Evolutionary conservation across 1,284 basidiomycete species (phyloP).

Genomic region (Boletus semigastroideus): DNA sequence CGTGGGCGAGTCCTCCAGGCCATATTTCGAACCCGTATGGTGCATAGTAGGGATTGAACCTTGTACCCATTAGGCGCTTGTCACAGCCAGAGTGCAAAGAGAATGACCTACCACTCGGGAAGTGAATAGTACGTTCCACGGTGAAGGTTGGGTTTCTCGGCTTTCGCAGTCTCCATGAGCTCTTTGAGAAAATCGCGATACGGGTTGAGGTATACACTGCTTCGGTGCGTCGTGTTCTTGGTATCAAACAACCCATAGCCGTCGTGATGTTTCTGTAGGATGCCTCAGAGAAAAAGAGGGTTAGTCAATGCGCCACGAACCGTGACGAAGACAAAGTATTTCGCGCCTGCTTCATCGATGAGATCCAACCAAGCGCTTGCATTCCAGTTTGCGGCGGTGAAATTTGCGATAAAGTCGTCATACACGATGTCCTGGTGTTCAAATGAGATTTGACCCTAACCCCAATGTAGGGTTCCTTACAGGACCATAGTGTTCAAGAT

Average conservation of each 20-base stretch:
- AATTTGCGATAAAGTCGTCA: constrained; percentile 58
- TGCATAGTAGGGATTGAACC: constrained; percentile 56
- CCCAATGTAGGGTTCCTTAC: constrained; percentile 26
- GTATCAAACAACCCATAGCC: constrained; percentile 57
- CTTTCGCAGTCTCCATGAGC: constrained; percentile 49
- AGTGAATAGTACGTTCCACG: constrained; percentile 53
- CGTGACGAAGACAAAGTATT: constrained; percentile 61
- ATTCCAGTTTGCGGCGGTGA: constrained; percentile 52
- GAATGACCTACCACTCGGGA: constrained; percentile 46
- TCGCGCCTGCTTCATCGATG: constrained; percentile 55
- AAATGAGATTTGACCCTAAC: background rate
- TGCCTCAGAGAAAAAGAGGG: background rate
- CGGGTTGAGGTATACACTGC: constrained; percentile 49
- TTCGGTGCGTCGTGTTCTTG: constrained; percentile 48
- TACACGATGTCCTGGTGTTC: constrained; percentile 44
- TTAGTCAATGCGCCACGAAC: constrained; percentile 28
- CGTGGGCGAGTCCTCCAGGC: constrained; percentile 55
- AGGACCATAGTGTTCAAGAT: constrained; percentile 48
- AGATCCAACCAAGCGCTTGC: constrained; percentile 55
- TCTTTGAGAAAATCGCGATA: constrained; percentile 54
- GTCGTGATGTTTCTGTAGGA: constrained; percentile 47
- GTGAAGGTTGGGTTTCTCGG: constrained; percentile 48
- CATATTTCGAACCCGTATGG: constrained; percentile 50
- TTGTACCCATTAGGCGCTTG: constrained; percentile 13
- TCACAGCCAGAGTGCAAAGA: background rate